Conservation (phyloP, 1,284 basidiomycete genomes). For the Pholiota adiposa region DNA sequence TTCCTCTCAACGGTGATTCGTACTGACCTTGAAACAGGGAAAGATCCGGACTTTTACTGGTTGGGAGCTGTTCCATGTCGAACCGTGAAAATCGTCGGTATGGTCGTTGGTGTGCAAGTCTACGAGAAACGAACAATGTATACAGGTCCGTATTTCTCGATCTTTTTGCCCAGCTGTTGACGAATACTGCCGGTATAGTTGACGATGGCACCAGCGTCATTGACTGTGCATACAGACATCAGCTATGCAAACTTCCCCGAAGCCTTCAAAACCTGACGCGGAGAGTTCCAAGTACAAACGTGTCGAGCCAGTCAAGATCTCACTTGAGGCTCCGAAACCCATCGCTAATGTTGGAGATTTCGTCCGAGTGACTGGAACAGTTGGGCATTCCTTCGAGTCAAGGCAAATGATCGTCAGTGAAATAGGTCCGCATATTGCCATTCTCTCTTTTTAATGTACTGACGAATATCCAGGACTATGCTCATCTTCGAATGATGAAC, state of each 20-base stretch:
- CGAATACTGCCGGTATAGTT: constrained; percentile 42
- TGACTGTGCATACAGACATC: constrained; percentile 58
- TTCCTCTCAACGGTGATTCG: background rate
- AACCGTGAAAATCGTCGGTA: constrained; percentile 58
- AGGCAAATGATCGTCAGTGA: constrained; percentile 51
- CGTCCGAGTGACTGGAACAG: constrained; percentile 53
- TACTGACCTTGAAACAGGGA: constrained; percentile 29
- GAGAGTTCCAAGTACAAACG: constrained; percentile 15
- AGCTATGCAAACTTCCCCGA: constrained; percentile 25
- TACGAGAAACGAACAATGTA: constrained; percentile 66
- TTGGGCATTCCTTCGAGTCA: constrained; percentile 44
- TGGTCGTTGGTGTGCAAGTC: constrained; percentile 63
- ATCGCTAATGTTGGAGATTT: constrained; percentile 51
- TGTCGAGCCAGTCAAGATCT: constrained; percentile 13
- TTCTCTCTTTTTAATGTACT: too few relatives aligned
- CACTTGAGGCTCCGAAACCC: constrained; percentile 36
- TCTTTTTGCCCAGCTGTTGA: constrained; percentile 12
- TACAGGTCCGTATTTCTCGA: constrained; percentile 43
- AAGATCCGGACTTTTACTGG: constrained; percentile 63
- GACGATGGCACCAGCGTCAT: constrained; percentile 76
- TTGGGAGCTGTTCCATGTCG: constrained; percentile 73
- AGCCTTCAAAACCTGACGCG: constrained; percentile 14
- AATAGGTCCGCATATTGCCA: constrained; percentile 43
- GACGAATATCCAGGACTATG: constrained; percentile 46
- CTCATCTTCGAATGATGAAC: constrained; percentile 59